Evolutionary conservation across 164 flowering plant genomes (phyloP).

Genomic region (Santalum album): DNA sequence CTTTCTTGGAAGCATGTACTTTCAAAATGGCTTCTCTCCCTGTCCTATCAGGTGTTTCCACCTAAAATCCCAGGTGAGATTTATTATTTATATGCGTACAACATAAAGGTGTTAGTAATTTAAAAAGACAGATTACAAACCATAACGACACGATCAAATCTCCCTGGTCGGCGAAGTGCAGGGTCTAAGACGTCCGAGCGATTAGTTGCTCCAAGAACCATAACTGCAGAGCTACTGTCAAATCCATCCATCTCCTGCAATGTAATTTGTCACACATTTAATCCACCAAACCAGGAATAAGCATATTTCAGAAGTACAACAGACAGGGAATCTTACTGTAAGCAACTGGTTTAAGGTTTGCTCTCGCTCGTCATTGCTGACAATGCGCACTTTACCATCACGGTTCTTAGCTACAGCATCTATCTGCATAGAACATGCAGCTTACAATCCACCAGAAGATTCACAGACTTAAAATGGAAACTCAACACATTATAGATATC

Average conservation of each 20-base stretch:
- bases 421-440: conserved; percentile 39
- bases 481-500: neutral
- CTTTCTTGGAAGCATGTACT: conserved; percentile 87
- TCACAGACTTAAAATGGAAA: neutral
- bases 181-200: conserved; percentile 95
- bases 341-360: conserved; percentile 95
- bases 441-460: conserved; percentile 1
- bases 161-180: conserved; percentile 96
- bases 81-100: neutral
- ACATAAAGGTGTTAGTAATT: neutral
- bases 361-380: conserved; percentile 94
- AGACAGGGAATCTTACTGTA: conserved; percentile 44
- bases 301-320: conserved; percentile 3
- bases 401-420: conserved; percentile 99
- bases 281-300: neutral
- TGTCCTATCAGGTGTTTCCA: conserved; percentile 83
- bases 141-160: conserved; percentile 97
- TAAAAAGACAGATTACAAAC: conserved; percentile 27
- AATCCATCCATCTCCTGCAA: conserved; percentile 99
- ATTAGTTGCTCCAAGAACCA: conserved; percentile 97
- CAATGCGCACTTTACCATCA: conserved; percentile 85
- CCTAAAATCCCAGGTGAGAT: conserved; percentile 34
- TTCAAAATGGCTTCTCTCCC: conserved; percentile 93
- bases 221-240: conserved; percentile 92
- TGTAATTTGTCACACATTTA: conserved; percentile 7